Conservation (phyloP, 2,329 filamentous ascomycete genomes). For the Emericellopsis atlantica region DNA sequence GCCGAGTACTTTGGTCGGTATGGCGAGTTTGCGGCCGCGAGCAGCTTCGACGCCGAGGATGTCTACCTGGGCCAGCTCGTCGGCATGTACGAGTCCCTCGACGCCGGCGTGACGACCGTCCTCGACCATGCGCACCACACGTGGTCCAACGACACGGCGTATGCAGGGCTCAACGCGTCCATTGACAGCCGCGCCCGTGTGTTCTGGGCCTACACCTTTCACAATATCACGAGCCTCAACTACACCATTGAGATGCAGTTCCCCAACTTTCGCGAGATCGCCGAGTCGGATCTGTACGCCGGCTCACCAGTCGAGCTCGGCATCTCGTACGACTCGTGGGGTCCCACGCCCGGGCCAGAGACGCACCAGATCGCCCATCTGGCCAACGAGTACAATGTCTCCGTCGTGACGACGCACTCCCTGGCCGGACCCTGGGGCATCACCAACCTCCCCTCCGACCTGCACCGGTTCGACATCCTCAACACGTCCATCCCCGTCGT, state of each 20-base stretch:
- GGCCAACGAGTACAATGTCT: conserved; percentile 22
- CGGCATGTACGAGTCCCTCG: conserved; percentile 35
- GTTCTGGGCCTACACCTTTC: conserved; percentile 31
- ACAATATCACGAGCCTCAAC: conserved; percentile 11
- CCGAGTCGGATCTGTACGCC: background rate
- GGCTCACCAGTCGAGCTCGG: conserved; percentile 19
- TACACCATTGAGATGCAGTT: conserved; percentile 3
- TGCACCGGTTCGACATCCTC: conserved; percentile 23
- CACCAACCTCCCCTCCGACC: conserved; percentile 23
- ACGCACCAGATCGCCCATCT: conserved; percentile 18
- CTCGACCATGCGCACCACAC: conserved; percentile 40
- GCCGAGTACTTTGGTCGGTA: conserved; percentile 32
- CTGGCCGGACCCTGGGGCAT: conserved; percentile 26
- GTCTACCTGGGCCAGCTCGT: conserved; percentile 32
- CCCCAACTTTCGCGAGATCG: conserved; percentile 3
- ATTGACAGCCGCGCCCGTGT: conserved; percentile 31
- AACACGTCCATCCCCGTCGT: conserved; percentile 33
- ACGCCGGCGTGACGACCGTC: conserved; percentile 37
- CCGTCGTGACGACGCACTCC: conserved; percentile 32
- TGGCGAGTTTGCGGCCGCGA: conserved; percentile 14
- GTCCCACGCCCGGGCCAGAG: conserved; percentile 11
- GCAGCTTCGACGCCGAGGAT: conserved; percentile 25
- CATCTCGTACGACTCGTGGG: conserved; percentile 26
- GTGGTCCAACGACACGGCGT: conserved; percentile 26
- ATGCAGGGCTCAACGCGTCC: conserved; percentile 30